Evolutionary conservation across 2,329 filamentous ascomycete genomes (phyloP), one percentile per base, ranked within the genome.

Genomic region (Epichloe sibirici): DNA sequence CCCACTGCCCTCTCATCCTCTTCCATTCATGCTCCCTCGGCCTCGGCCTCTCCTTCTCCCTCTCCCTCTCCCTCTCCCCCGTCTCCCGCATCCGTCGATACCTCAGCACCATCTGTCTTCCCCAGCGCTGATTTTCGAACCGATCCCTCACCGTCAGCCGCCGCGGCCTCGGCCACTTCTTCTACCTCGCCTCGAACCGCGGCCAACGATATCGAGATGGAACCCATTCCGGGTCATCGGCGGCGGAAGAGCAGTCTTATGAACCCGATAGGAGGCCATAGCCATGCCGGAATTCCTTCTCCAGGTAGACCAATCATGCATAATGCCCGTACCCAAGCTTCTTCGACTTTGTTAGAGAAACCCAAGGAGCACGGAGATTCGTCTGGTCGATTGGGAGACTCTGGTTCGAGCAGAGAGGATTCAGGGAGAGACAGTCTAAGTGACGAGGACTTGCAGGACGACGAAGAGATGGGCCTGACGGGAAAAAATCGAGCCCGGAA

Each of bases 401-500:
- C 43, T 47, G 15, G 31, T 5, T 51, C 52, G 25, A 53, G 51
- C 52, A 65, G 61, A 45, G 63, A 66, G 45, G 65, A 66, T 12
- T 61, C 63, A 4, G 66, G 71, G 57, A 73, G 75, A 51, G 79
- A 82, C 59, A 73, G 79, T 60, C 76, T 81, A 51, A 83, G 82
- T 31, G 85, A 88, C 58, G 84, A 89, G 57, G 86, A 86, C 46
- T 66, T 87, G 31, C 81, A 87, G 55, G 87, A 91, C 60, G 90
- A 96, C 64, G 90, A 95, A 70, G 90, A 96, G 74, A 88, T 87
- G 2, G 90, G 90, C 1, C 73, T 96, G 59, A 94, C 88, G 39
- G 77, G 78, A 55, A 79, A 82, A 62, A 86, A 91, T 61, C 80
- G 81, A 65, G 77, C 79, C 58, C 81, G 83, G 64, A 82, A 83